phyloP scores from a whole-genome alignment of 148 eudicot genomes.

The Heliamphora exappendiculata region DNA sequence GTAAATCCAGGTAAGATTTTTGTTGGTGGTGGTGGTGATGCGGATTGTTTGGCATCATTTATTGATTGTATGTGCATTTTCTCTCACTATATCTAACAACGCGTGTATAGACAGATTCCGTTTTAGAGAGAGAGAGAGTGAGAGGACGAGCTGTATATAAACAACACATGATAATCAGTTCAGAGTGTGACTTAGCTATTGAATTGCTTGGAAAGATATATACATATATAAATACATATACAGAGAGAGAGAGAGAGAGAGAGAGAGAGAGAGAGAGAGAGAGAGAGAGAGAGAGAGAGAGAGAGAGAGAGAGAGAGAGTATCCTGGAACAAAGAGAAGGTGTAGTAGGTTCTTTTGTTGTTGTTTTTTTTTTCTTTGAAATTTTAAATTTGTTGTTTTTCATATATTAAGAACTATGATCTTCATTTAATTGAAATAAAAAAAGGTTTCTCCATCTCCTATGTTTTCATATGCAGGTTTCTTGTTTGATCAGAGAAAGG shows the following conservation, averaged over 20 bases:
- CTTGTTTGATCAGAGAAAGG: background rate
- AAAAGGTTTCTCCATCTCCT: too few relatives aligned
- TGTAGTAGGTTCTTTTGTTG: too few relatives aligned
- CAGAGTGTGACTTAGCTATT: background rate
- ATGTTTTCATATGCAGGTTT: background rate
- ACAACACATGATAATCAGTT: background rate
- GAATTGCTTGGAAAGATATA: background rate
- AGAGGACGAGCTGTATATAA: too few relatives aligned
- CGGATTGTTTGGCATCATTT: too few relatives aligned
- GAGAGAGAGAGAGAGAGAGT: too few relatives aligned
- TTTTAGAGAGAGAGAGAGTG: background rate
- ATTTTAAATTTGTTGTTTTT: background rate
- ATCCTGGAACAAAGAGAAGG: too few relatives aligned
- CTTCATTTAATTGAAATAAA: background rate
- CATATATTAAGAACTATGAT: background rate
- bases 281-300: background rate
- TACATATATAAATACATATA: too few relatives aligned
- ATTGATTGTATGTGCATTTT: background rate
- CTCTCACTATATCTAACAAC: background rate
- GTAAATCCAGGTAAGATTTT: constrained; percentile 2
- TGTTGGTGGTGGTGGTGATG: too few relatives aligned
- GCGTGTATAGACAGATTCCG: background rate
- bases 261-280: background rate
- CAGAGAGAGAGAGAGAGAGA: too few relatives aligned
- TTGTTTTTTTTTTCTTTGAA: too few relatives aligned